Conservation (phyloP, 202 grass and related monocot genomes). For the Eragrostis tef region DNA sequence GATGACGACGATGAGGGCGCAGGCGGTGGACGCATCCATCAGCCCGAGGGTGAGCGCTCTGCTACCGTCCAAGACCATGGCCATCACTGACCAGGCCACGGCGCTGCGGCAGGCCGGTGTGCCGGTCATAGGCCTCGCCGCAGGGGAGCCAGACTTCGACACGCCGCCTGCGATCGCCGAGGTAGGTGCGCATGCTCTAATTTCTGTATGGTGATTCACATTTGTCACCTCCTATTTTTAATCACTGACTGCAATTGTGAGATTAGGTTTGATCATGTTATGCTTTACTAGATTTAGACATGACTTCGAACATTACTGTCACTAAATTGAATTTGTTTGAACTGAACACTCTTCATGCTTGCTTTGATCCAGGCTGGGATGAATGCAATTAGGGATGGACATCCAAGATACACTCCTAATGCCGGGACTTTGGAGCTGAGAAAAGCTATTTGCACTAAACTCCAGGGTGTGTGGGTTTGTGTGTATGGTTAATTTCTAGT, state of each 20-base stretch:
- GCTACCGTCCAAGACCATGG: constrained; percentile 88
- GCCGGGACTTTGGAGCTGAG: constrained; percentile 81
- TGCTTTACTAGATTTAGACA: neutral
- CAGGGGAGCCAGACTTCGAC: constrained; percentile 78
- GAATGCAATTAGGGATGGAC: constrained; percentile 72
- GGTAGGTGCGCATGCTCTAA: constrained; percentile 30
- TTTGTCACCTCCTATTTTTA: too few species aligned
- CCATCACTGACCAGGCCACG: constrained; percentile 82
- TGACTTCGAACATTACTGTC: too few species aligned
- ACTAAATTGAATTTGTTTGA: too few species aligned
- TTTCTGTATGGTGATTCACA: too few species aligned
- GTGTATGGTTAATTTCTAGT: neutral
- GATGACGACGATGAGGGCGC: constrained; percentile 42
- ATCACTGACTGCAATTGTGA: neutral
- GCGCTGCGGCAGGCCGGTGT: constrained; percentile 75
- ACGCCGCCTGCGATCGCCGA: constrained; percentile 62
- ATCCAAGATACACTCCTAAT: constrained; percentile 85
- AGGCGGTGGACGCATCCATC: constrained; percentile 63
- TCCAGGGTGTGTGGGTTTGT: constrained; percentile 54
- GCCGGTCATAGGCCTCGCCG: constrained; percentile 75
- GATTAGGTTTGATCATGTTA: neutral
- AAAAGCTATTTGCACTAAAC: constrained; percentile 87
- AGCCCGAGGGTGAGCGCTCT: constrained; percentile 77
- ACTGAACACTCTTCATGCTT: too few species aligned
- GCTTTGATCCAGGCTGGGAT: constrained; percentile 68